Evolutionary conservation across 2,329 filamentous ascomycete species (phyloP).

Genomic region (Claviceps paspali): DNA sequence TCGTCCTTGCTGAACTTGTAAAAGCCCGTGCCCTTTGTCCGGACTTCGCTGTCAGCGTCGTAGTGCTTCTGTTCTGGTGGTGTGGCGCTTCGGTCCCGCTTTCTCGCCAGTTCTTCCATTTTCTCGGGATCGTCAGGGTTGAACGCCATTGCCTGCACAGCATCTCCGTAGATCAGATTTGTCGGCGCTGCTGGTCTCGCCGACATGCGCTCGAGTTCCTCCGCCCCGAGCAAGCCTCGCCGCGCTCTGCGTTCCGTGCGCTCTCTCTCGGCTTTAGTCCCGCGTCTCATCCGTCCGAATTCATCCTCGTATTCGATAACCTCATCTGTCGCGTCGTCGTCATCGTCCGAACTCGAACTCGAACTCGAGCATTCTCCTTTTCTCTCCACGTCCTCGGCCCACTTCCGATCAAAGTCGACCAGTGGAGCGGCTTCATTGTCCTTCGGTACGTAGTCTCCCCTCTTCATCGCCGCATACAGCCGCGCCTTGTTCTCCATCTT

Average conservation of each 20-base stretch:
- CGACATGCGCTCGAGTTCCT: slow-evolving; percentile 53
- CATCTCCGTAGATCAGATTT: slow-evolving; percentile 70
- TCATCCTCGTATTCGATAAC: slow-evolving; percentile 84
- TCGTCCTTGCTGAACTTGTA: slow-evolving; percentile 76
- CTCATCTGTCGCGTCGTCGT: slow-evolving; percentile 36
- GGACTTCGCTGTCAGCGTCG: slow-evolving; percentile 67
- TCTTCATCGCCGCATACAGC: slow-evolving; percentile 78
- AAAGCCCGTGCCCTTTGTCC: slow-evolving; percentile 81
- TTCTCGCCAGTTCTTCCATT: slow-evolving; percentile 66
- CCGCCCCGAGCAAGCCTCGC: slow-evolving; percentile 36
- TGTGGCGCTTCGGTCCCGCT: slow-evolving; percentile 64
- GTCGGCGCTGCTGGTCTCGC: slow-evolving; percentile 51
- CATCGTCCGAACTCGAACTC: slow-evolving; percentile 15
- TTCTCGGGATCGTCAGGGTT: slow-evolving; percentile 53
- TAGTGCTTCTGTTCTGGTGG: slow-evolving; percentile 75
- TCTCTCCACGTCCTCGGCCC: slow-evolving; percentile 54
- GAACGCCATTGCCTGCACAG: slow-evolving; percentile 73
- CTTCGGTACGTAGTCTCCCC: slow-evolving; percentile 62
- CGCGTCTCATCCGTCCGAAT: slow-evolving; percentile 67
- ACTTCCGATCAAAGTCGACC: slow-evolving; percentile 93
- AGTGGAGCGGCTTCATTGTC: slow-evolving; percentile 52
- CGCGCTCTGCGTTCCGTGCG: slow-evolving; percentile 39
- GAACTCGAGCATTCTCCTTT: slow-evolving; percentile 43
- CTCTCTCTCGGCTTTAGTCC: slow-evolving; percentile 53
- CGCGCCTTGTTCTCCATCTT: slow-evolving; percentile 85